Base-by-base conservation (phyloP, 2,329 filamentous ascomycete species). In the Monilinia laxa region DNA sequence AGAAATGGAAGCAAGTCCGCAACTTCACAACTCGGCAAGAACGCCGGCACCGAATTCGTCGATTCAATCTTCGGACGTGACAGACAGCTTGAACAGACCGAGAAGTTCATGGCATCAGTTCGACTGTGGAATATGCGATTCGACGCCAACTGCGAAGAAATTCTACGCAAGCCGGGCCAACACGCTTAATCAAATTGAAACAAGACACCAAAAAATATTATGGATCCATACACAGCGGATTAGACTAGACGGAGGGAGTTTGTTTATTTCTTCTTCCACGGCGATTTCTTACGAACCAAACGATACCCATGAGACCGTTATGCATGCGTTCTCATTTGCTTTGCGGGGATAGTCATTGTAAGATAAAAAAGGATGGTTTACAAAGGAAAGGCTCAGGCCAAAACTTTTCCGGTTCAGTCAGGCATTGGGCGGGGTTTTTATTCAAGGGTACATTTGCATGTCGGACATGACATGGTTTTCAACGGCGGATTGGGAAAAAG, bases 11-110 rank as follows among this genome's bases (percentile, higher is more conserved):
- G 83, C 72, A 89, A 88, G 78, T 86, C 87, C 68, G 38, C 57
- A 25, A 80, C 85, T 52, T 80, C 87, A 64, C 88, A 88, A 77
- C 91, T 98, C 79, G 94, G 93, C 76, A 93, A 93, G 83, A 94
- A 92, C 78, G 92, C 92, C 64, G 95, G 95, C 62, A 90, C 91
- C 73, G 93, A 97, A 81, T 98, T 99, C 75, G 94, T 99, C 75
- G 90, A 97, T 78, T 93, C 92, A 63, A 91, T 99, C 73, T 98
- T 98, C 74, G 94, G 93, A 71, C 89, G 90, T 70, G 94, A 98
- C 76, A 87, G 93, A 70, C 91, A 97, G 80, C 84, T 97, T 65
- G 89, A 93, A 78, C 89, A 89, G 79, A 97, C 94, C 2, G 92
- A 97, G 82, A 91, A 90, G 79, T 87, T 97, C 79, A 98, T 98